A percentile compares a stretch with the other conserved stretches of the same genome.
These are phyloP conservation scores for Xylona heveae DNA, from an alignment of 495 filamentous ascomycete species.

Conservation along the genomic window DNA sequence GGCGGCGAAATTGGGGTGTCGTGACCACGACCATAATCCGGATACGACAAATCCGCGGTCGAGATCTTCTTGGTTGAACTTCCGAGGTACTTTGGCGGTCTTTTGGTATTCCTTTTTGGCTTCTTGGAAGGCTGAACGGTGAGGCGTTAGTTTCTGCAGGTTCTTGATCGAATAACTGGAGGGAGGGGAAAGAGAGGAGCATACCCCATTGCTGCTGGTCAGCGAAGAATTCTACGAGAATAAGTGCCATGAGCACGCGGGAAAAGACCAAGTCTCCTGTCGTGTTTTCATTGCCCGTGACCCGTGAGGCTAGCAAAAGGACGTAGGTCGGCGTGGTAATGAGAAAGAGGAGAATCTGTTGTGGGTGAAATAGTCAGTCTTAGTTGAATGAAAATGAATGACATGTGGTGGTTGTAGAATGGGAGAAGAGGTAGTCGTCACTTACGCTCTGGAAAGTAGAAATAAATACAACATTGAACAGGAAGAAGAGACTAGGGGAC, in stretches of 20 bases:
- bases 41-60: conserved; percentile 78
- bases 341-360: conserved; percentile 37
- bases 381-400: conserved; percentile 3
- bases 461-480: conserved; percentile 81
- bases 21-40: conserved; percentile 66
- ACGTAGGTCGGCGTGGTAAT: conserved; percentile 69
- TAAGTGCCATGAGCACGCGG: conserved; percentile 39
- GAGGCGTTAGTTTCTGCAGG: neutral
- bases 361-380: too few species aligned
- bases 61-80: conserved; percentile 47
- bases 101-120: conserved; percentile 59
- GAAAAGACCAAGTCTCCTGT: conserved; percentile 47
- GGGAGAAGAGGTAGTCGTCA: conserved; percentile 4
- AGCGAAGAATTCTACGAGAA: conserved; percentile 58
- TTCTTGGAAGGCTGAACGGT: conserved; percentile 39
- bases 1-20: conserved; percentile 87
- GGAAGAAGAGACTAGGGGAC: conserved; percentile 39
- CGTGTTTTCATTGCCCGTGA: conserved; percentile 17
- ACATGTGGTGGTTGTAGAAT: neutral
- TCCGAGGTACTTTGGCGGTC: conserved; percentile 43
- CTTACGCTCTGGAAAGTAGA: conserved; percentile 59
- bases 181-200: conserved; percentile 6
- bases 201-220: conserved; percentile 87
- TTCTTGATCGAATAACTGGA: neutral
- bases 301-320: conserved; percentile 37